Evolutionary conservation across 2,329 filamentous ascomycete genomes (phyloP), one percentile per base, ranked within the genome.

Genomic region (Pseudogymnoascus sp.): DNA sequence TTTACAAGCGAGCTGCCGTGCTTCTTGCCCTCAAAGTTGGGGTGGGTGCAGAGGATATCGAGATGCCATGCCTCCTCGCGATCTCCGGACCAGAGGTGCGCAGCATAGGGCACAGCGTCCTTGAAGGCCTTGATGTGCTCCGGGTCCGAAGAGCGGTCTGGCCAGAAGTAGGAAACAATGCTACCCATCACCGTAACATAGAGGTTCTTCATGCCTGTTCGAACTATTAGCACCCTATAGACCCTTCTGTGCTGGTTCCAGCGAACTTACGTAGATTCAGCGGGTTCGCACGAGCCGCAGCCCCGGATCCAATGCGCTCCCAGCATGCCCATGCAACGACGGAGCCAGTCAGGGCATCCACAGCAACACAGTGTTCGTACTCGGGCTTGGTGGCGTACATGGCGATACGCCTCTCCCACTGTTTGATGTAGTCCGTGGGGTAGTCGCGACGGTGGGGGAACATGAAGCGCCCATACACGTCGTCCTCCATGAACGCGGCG

Each of bases 1-100:
- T 70, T 63, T 10, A 79, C 77, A 6, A 81, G 72, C 23, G 67
- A 67, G 4, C 70, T 71, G 0, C 78, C 79, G 10, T 76, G 63
- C 1, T 74, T 75, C 41, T 68, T 68, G 4, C 75, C 72, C 54
- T 80, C 77, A 28, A 72, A 74, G 4, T 73, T 72, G 0, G 79
- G 79, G 54, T 77, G 73, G 1, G 78, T 72, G n/a, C 71, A 73
- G 6, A 78, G 67, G 1, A 72, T 62, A 4, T 76, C 72, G 3
- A 81, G 72, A 60, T 75, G 77, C 76, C 75, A 79, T 19, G 73
- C 75, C 16, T 77, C 70, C 0, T 65, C 67, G 5, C 75, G 70
- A 3, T 64, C 43, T 8, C 72, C 72, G 2, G 64, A 64, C 74
- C 74, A 76, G 14, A 73, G 61, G 36, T 72, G 66, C 5, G 64